Percentiles rank a stretch among this genome's conserved stretches.
Evolutionary conservation across 2,329 filamentous ascomycete species (phyloP).

Genomic region (Aspergillus sp.): DNA sequence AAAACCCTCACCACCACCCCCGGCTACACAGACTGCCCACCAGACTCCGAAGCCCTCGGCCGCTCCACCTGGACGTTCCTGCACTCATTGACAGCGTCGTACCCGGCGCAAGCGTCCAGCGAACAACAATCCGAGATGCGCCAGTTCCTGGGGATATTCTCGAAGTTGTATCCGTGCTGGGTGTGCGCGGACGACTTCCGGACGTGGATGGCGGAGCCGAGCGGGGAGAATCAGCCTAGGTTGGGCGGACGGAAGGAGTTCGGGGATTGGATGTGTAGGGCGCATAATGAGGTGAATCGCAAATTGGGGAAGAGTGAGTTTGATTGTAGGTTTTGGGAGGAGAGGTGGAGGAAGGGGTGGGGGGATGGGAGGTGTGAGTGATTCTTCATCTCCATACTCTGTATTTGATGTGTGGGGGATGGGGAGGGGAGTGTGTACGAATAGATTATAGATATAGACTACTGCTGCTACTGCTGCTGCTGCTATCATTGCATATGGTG

Average conservation of each 20-base stretch:
- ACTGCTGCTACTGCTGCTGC: no score
- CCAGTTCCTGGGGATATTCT: constrained; percentile 77
- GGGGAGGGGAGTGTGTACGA: neutral
- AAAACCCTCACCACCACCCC: constrained; percentile 33
- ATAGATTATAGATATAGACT: constrained; percentile 1
- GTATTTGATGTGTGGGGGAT: neutral
- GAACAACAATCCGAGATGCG: constrained; percentile 73
- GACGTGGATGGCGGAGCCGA: constrained; percentile 67
- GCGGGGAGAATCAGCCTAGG: constrained; percentile 61
- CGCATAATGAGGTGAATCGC: constrained; percentile 54
- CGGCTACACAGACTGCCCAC: constrained; percentile 68
- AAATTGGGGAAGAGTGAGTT: constrained; percentile 91
- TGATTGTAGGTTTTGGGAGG: constrained; percentile 87
- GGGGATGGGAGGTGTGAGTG: constrained; percentile 67
- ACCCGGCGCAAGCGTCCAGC: constrained; percentile 69
- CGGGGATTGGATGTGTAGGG: constrained; percentile 53
- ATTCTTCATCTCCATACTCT: constrained; percentile 7
- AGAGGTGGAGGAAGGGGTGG: constrained; percentile 91
- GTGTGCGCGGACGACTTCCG: constrained; percentile 91
- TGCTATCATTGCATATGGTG: no score
- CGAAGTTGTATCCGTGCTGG: constrained; percentile 92
- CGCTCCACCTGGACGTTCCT: constrained; percentile 91
- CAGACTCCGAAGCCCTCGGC: constrained; percentile 84
- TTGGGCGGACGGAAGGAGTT: constrained; percentile 54
- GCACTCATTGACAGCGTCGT: constrained; percentile 85